Evolutionary conservation across 352 stramenopile genomes (phyloP).

Genomic region (Pythium guiyangense): DNA sequence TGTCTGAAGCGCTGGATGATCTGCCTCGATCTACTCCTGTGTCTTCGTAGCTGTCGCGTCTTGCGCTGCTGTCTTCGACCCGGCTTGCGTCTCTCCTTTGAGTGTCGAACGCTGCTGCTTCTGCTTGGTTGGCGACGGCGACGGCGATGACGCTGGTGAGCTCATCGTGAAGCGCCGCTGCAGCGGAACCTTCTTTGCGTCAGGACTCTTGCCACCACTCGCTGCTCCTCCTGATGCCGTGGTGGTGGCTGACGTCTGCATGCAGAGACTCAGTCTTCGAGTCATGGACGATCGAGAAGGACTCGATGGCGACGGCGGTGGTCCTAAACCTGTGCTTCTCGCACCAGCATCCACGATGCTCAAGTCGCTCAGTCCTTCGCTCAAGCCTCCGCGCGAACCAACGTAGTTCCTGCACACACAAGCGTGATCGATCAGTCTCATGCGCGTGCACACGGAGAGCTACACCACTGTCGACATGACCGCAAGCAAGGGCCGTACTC

Average conservation of each 20-base stretch:
- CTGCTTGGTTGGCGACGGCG: constrained; percentile 7
- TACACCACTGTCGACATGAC: not conserved
- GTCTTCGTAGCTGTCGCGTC: not conserved
- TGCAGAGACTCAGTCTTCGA: constrained; percentile 38
- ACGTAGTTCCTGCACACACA: constrained; percentile 43
- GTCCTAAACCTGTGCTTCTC: not conserved
- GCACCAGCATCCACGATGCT: not conserved
- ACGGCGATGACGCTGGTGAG: constrained; percentile 8
- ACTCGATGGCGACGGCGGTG: constrained; percentile 12
- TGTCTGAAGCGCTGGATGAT: no score
- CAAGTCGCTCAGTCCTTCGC: not conserved
- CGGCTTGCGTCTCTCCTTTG: not conserved
- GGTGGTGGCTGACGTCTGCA: constrained; percentile 18
- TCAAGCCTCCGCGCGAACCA: constrained; percentile 22
- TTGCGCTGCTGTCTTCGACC: not conserved
- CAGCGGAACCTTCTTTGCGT: constrained; percentile 21
- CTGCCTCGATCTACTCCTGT: not conserved
- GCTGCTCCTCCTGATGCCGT: not conserved
- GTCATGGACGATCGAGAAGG: constrained; percentile 16
- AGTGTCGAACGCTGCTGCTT: not conserved
- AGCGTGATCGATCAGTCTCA: not conserved
- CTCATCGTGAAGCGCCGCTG: constrained; percentile 40
- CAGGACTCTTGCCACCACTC: constrained; percentile 5
- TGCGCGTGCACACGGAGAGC: not conserved
- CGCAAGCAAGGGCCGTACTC: constrained; percentile 21